Percentiles rank a stretch among this genome's conserved stretches.
Evolutionary conservation across 257 asterid species (phyloP).

Genomic region (Schizonepeta tenuifolia): DNA sequence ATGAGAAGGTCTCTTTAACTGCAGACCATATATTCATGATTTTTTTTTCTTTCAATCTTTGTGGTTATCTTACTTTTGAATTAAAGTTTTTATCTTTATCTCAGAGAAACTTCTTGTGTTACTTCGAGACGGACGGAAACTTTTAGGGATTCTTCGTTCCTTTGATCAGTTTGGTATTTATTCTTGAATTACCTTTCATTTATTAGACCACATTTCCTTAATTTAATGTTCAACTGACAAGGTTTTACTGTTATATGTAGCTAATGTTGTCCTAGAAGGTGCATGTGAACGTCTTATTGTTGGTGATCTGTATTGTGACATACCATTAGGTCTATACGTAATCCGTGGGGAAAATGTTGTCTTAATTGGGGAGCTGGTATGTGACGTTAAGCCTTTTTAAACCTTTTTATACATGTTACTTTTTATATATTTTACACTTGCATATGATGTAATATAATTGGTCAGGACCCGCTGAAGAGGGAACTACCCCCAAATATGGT

Average conservation of each 20-base stretch:
- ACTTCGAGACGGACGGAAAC: slow-evolving; percentile 79
- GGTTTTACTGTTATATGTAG: slow-evolving; percentile 42
- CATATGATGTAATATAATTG: slow-evolving; percentile 28
- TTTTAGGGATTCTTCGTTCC: slow-evolving; percentile 75
- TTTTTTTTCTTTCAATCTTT: background rate
- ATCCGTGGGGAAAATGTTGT: slow-evolving; percentile 99
- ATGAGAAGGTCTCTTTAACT: background rate
- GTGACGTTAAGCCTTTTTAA: slow-evolving; percentile 14
- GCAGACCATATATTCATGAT: background rate
- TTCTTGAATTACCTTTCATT: slow-evolving; percentile 25
- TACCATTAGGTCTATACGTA: slow-evolving; percentile 86
- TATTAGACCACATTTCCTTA: background rate
- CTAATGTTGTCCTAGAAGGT: slow-evolving; percentile 97
- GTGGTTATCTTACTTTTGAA: slow-evolving; percentile 9
- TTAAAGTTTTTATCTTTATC: slow-evolving; percentile 14
- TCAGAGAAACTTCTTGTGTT: slow-evolving; percentile 79
- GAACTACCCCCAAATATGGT: slow-evolving; percentile 91
- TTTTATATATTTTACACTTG: slow-evolving; percentile 12
- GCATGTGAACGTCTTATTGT: slow-evolving; percentile 95
- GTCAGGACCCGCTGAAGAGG: slow-evolving; percentile 77
- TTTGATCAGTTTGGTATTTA: slow-evolving; percentile 80
- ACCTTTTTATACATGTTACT: background rate
- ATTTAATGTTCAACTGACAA: slow-evolving; percentile 27
- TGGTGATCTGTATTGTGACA: slow-evolving; percentile 88
- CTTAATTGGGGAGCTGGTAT: slow-evolving; percentile 97